These are phyloP conservation scores for Pulveroboletus ridleyi DNA, from an alignment of 1,284 basidiomycete genomes.

Conservation along the genomic window DNA sequence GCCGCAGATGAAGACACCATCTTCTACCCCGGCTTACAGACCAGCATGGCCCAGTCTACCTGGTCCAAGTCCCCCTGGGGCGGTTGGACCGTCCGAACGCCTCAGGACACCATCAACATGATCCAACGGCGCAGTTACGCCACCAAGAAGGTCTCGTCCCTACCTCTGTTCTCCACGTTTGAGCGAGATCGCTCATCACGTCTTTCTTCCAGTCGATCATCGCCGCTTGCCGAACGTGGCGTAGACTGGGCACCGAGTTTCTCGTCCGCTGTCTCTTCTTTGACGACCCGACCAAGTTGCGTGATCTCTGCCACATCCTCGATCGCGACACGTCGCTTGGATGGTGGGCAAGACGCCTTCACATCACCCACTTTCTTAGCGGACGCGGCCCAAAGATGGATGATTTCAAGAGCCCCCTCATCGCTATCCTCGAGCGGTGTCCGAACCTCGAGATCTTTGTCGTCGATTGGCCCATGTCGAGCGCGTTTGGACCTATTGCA, in stretches of 20 bases:
- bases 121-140: constrained; percentile 63
- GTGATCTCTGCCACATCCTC: constrained; percentile 52
- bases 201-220: constrained; percentile 59
- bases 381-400: constrained; percentile 39
- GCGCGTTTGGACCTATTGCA: constrained; percentile 62
- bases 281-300: constrained; percentile 56
- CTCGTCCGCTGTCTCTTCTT: constrained; percentile 72
- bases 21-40: constrained; percentile 61
- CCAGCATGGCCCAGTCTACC: constrained; percentile 60
- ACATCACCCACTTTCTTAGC: constrained; percentile 58
- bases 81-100: constrained; percentile 63
- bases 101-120: constrained; percentile 58
- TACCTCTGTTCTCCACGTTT: neutral
- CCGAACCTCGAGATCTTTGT: constrained; percentile 76
- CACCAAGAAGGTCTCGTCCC: constrained; percentile 61
- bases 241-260: constrained; percentile 61
- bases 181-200: constrained; percentile 4
- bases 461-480: constrained; percentile 64
- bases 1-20: constrained; percentile 71
- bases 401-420: constrained; percentile 44
- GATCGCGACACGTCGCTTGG: constrained; percentile 57
- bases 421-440: constrained; percentile 61
- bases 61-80: constrained; percentile 58
- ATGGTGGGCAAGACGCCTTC: constrained; percentile 71
- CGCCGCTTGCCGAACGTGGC: constrained; percentile 61